Base-by-base conservation (phyloP, 1,284 basidiomycete species). In the Volvariella volvacea region DNA sequence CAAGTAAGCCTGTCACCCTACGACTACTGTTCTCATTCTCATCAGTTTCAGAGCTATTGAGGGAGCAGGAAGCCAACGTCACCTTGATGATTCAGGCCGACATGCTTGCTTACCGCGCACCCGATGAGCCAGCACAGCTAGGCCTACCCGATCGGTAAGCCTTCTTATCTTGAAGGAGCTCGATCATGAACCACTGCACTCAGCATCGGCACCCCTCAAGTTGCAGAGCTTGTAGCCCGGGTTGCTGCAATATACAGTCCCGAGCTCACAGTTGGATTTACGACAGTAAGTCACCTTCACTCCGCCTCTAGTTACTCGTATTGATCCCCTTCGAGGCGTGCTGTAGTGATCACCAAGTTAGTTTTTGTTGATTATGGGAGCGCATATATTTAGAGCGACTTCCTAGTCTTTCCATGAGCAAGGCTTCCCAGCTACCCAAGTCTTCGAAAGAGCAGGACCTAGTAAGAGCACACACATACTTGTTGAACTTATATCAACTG, bases 1-100 rank as follows among this genome's bases (percentile, higher is more conserved):
- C 83, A 10, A 62, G 82, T 83, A 53, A 55, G 78, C 41, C 25
- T 28, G 41, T 21, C 16, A 28, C 20, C 20, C 21, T 16, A 31
- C 1, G 10, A 31, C 17, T 4, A 22, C 30, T 22, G 44, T 8
- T 37, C 19, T 47, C 7, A n/a, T 44, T 28, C 43, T 41, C 31
- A 10, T 32, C 25, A 38, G 40, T 36, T 20, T 7, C 52, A 84
- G 83, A 62, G 19, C 71, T 83, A 57, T 54, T 88, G 55, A 69
- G 75, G 43, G 63, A 64, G 34, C 61, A 63, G 19, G 67, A 77
- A 48, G 80, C 79, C 15, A 84, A 88, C 51, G 67, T 93, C 39
- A 79, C 83, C 2, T 61, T 92, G 32, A 88, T 92, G 75, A 72
- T 93, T 45, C 91, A 93, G 61, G 87, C 87, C 1, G 91, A 94